A percentile compares a stretch with the other conserved stretches of the same genome.
phyloP scores from a whole-genome alignment of 2,329 filamentous ascomycete genomes.

The Phyllosticta capitalensis region DNA sequence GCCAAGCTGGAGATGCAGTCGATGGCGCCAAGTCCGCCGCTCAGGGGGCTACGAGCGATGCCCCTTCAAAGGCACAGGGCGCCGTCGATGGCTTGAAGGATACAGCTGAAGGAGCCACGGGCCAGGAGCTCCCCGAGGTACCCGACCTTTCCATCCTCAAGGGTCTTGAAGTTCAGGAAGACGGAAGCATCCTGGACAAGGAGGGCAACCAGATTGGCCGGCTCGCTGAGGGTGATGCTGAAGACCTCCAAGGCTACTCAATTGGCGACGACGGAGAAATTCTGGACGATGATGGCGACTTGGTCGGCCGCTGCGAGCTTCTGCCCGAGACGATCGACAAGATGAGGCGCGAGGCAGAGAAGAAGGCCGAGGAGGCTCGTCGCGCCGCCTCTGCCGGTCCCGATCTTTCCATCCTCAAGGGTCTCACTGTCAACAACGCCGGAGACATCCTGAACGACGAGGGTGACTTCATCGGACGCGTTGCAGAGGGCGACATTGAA shows the following conservation, averaged over 20 bases:
- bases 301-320: slow-evolving; percentile 45
- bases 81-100: slow-evolving; percentile 15
- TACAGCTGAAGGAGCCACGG: slow-evolving; percentile 15
- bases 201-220: slow-evolving; percentile 41
- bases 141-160: slow-evolving; percentile 40
- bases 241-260: slow-evolving; percentile 42
- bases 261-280: slow-evolving; percentile 48
- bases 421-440: slow-evolving; percentile 36
- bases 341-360: slow-evolving; percentile 24
- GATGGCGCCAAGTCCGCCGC: slow-evolving; percentile 16
- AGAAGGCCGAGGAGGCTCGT: slow-evolving; percentile 16
- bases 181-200: slow-evolving; percentile 43
- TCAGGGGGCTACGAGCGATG: slow-evolving; percentile 11
- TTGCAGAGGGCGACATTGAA: slow-evolving; percentile 39
- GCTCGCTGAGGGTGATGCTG: slow-evolving; percentile 43
- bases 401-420: slow-evolving; percentile 38
- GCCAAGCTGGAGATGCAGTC: slow-evolving; percentile 2
- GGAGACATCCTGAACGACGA: slow-evolving; percentile 43
- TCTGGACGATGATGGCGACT: slow-evolving; percentile 45
- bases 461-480: slow-evolving; percentile 40
- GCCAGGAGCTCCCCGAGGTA: slow-evolving; percentile 27
- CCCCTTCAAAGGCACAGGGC: slow-evolving; percentile 12
- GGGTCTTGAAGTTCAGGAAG: slow-evolving; percentile 44
- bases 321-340: slow-evolving; percentile 36
- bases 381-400: slow-evolving; percentile 30